These are phyloP conservation scores for Saccharomyces hybrid DNA, from an alignment of 1,139 yeast species.

Conservation along the genomic window DNA sequence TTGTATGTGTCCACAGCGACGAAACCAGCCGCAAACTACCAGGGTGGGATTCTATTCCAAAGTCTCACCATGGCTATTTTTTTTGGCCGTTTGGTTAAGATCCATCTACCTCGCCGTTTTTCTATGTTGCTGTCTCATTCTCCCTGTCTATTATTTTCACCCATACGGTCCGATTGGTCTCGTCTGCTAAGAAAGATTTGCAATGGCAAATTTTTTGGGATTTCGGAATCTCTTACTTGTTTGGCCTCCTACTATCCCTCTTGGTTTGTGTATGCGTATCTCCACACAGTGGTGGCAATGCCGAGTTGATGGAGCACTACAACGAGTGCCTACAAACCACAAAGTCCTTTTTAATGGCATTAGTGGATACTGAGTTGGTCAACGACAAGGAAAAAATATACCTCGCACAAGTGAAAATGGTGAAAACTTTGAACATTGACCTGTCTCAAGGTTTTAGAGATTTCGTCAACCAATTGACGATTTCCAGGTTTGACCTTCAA, in stretches of 20 bases:
- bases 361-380: conserved; percentile 19
- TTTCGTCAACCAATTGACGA: conserved; percentile 36
- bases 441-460: conserved; percentile 40
- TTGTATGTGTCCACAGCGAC: conserved; percentile 38
- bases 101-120: conserved; percentile 36
- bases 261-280: conserved; percentile 32
- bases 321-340: conserved; percentile 21
- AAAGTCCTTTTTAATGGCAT: conserved; percentile 22
- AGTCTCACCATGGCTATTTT: conserved; percentile 36
- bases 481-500: conserved; percentile 33
- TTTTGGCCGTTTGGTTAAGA: conserved; percentile 37
- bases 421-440: conserved; percentile 29
- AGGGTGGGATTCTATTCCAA: conserved; percentile 42
- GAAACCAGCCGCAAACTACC: conserved; percentile 36
- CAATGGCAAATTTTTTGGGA: conserved; percentile 38
- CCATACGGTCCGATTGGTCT: conserved; percentile 25
- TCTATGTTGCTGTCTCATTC: conserved; percentile 35
- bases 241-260: conserved; percentile 38
- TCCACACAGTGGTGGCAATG: conserved; percentile 41
- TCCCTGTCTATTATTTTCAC: conserved; percentile 36
- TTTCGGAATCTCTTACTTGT: conserved; percentile 39
- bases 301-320: conserved; percentile 23
- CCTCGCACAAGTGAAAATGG: conserved; percentile 28
- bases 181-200: conserved; percentile 17
- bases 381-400: conserved; percentile 16